These are phyloP conservation scores for Metschnikowia reukaufii DNA, from an alignment of 805 yeast species.

Conservation along the genomic window DNA sequence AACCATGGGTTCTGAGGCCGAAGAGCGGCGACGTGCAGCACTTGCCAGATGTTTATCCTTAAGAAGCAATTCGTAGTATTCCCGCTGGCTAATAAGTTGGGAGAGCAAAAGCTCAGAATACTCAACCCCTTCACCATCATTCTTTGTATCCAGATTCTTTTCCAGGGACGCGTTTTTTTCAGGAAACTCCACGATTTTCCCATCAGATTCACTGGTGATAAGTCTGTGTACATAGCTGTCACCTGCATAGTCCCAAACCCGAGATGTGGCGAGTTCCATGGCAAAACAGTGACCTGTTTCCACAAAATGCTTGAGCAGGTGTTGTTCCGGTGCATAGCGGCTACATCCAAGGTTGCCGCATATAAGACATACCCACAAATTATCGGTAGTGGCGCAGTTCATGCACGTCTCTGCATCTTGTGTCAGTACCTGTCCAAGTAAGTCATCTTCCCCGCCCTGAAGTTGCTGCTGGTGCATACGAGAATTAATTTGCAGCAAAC, in stretches of 20 bases:
- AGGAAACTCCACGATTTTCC: conserved; percentile 78
- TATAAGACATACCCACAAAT: conserved; percentile 84
- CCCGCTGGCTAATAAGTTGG: conserved; percentile 83
- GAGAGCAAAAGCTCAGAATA: conserved; percentile 76
- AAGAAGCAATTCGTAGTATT: conserved; percentile 62
- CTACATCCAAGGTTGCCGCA: conserved; percentile 96
- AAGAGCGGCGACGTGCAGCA: conserved; percentile 17
- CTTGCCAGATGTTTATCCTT: conserved; percentile 20
- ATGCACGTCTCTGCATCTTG: conserved; percentile 40
- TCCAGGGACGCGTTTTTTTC: conserved; percentile 27
- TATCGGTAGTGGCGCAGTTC: conserved; percentile 57
- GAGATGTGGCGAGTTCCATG: conserved; percentile 78
- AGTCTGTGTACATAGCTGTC: conserved; percentile 87
- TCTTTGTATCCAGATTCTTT: conserved; percentile 3
- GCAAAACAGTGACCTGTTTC: conserved; percentile 84
- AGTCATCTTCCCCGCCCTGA: not conserved
- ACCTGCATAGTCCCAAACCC: conserved; percentile 95
- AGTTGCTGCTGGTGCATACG: conserved; percentile 20
- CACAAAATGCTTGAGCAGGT: conserved; percentile 80
- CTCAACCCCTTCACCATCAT: conserved; percentile 43
- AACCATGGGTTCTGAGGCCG: conserved; percentile 8
- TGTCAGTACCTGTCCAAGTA: not conserved
- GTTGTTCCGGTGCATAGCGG: conserved; percentile 74
- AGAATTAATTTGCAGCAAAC: conserved; percentile 32
- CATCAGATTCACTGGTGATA: conserved; percentile 82